These are phyloP conservation scores for Casaregolazyma suthepensis DNA, from an alignment of 1,139 yeast genomes.

Conservation along the genomic window DNA sequence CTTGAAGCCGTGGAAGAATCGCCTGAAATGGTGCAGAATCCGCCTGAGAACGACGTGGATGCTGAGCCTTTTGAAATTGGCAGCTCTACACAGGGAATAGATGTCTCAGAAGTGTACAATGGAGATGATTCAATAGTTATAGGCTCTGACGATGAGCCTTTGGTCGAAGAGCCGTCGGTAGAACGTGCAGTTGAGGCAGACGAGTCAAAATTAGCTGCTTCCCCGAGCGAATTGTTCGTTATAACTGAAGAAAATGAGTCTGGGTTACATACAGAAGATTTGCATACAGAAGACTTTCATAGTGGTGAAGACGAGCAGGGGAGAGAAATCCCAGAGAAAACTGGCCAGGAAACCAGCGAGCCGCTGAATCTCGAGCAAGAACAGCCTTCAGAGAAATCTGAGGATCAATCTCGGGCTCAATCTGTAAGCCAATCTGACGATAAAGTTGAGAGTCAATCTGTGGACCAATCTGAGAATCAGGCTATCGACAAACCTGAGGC, in stretches of 20 bases:
- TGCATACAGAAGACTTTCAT: not conserved
- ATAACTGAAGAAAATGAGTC: not conserved
- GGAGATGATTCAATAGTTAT: not conserved
- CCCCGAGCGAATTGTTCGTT: not conserved
- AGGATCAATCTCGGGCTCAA: not conserved
- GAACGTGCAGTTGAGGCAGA: not conserved
- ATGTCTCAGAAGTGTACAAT: not conserved
- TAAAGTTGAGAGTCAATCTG: not conserved
- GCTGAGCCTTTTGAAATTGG: not conserved
- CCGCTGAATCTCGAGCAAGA: not conserved
- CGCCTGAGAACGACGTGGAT: not conserved
- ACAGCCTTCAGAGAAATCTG: not conserved
- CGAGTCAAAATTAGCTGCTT: not conserved
- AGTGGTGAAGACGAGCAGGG: not conserved
- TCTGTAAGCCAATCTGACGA: not conserved
- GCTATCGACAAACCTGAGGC: not conserved
- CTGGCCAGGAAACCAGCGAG: not conserved
- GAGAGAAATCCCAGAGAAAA: not conserved
- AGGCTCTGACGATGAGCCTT: not conserved
- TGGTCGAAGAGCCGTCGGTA: not conserved
- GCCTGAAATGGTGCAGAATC: not conserved
- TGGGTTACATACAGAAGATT: not conserved
- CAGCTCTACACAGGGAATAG: not conserved
- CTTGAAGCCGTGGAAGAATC: not conserved
- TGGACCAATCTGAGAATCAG: not conserved